These are phyloP conservation scores for Chlamydomonas sphaeroides DNA, from an alignment of 139 green algal genomes.

Conservation along the genomic window DNA sequence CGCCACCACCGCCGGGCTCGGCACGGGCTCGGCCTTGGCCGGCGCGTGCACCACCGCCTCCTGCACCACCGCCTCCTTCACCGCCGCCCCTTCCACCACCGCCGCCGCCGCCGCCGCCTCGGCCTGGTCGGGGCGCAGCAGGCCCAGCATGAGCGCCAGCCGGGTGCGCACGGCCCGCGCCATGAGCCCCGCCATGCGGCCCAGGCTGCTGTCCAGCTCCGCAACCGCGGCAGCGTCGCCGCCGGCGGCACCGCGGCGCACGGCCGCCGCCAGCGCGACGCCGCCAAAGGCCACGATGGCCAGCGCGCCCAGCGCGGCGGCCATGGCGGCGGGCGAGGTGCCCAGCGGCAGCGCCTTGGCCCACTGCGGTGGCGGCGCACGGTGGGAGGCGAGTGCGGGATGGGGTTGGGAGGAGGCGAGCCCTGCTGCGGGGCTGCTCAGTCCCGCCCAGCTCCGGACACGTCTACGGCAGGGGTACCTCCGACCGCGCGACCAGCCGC, in stretches of 20 bases:
- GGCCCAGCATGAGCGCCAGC: slow-evolving; percentile 17
- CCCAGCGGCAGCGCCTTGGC: not conserved
- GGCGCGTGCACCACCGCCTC: not conserved
- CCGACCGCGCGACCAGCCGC: too few relatives aligned
- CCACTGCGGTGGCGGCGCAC: too few relatives aligned
- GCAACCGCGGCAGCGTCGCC: too few relatives aligned
- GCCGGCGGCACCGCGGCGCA: too few relatives aligned
- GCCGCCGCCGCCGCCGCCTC: not conserved
- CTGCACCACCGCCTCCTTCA: not conserved
- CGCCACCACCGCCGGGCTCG: not conserved
- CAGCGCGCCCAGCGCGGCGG: not conserved
- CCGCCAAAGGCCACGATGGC: not conserved
- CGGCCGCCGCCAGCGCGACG: not conserved
- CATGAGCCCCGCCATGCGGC: slow-evolving; percentile 36
- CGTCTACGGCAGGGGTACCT: too few relatives aligned
- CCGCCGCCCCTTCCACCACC: not conserved
- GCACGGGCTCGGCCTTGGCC: too few relatives aligned
- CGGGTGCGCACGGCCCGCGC: slow-evolving; percentile 26
- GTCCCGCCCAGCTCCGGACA: too few relatives aligned
- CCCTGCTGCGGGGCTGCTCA: too few relatives aligned
- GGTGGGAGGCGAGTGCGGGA: too few relatives aligned
- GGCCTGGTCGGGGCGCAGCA: not conserved
- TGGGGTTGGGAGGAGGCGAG: too few relatives aligned
- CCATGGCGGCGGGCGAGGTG: not conserved
- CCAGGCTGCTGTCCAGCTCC: slow-evolving; percentile 39